phyloP scores from a whole-genome alignment of 345 rosid genomes.

The Euphorbia pulcherrima region DNA sequence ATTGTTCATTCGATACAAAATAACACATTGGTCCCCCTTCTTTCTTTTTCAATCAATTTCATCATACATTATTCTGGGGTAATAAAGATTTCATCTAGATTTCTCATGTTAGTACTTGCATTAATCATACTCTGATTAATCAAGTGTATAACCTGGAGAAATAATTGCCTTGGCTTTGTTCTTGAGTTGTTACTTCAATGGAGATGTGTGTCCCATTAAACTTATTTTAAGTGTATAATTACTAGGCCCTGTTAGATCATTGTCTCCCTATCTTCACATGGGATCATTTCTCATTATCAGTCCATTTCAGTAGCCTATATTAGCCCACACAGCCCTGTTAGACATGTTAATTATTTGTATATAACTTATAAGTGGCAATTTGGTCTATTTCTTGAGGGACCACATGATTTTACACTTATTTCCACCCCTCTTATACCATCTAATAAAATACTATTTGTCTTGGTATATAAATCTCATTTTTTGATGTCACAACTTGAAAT shows the following conservation, averaged over 20 bases:
- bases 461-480: too few relatives aligned
- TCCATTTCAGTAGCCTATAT: constrained; percentile 24
- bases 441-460: too few relatives aligned
- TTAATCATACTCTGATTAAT: background rate
- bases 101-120: background rate
- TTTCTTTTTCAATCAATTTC: background rate
- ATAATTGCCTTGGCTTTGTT: background rate
- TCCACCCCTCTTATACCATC: too few relatives aligned
- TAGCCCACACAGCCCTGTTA: constrained; percentile 21
- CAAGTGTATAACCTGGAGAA: background rate
- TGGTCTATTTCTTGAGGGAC: constrained; percentile 33
- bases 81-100: background rate
- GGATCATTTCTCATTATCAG: constrained; percentile 21
- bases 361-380: background rate
- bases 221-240: constrained; percentile 7
- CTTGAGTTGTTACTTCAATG: background rate
- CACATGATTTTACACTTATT: constrained; percentile 8
- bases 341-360: constrained; percentile 6
- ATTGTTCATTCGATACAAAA: constrained; percentile 17
- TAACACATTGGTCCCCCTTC: constrained; percentile 19
- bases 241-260: constrained; percentile 41
- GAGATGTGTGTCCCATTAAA: too few relatives aligned
- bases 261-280: constrained; percentile 55
- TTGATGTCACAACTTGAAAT: too few relatives aligned
- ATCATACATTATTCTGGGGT: background rate